phyloP scores from a whole-genome alignment of 495 filamentous ascomycete genomes.

The Neurospora africana region DNA sequence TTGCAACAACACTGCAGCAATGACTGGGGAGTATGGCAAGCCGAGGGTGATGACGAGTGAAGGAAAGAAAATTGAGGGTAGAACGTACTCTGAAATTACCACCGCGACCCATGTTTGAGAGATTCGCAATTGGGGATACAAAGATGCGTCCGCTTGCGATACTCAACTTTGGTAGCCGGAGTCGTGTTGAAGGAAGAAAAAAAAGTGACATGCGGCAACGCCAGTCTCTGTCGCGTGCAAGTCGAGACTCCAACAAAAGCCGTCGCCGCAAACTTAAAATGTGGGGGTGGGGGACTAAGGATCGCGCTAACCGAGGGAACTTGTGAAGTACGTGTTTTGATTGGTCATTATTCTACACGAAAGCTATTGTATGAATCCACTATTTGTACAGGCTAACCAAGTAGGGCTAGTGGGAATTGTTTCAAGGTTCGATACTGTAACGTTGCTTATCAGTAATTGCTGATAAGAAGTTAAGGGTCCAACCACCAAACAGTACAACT shows the following conservation, averaged over 20 bases:
- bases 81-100: slow-evolving; percentile 10
- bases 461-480: not conserved
- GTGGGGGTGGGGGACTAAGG: slow-evolving; percentile 11
- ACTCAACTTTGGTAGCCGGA: slow-evolving; percentile 2
- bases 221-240: not conserved
- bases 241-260: slow-evolving; percentile 11
- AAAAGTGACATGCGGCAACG: slow-evolving; percentile 7
- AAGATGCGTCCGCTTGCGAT: slow-evolving; percentile 1
- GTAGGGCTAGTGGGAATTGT: not conserved
- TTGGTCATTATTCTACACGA: not conserved
- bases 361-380: not conserved
- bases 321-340: not conserved
- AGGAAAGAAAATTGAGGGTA: not conserved
- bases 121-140: slow-evolving; percentile 1
- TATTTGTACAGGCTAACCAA: not conserved
- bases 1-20: not conserved
- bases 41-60: not conserved
- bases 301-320: not conserved
- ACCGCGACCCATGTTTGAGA: slow-evolving; percentile 7
- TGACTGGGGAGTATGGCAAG: not conserved
- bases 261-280: slow-evolving; percentile 2
- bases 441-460: not conserved
- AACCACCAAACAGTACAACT: not conserved
- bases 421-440: not conserved
- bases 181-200: slow-evolving; percentile 8